Conservation (phyloP, 148 eudicot genomes). For the Polygonum aviculare region DNA sequence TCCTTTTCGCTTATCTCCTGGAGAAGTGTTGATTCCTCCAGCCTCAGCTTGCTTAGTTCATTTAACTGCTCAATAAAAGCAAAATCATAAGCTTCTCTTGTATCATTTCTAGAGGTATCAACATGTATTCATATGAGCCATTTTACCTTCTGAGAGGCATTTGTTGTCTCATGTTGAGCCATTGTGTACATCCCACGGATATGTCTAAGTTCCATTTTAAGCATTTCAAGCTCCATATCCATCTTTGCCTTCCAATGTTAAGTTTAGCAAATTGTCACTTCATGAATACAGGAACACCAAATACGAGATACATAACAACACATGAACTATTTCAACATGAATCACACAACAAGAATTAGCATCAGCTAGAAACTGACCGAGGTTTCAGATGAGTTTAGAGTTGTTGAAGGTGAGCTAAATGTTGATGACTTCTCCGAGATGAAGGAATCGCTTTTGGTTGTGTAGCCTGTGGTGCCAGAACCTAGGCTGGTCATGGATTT, state of each 20-base stretch:
- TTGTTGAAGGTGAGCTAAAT: background rate
- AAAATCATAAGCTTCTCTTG: background rate
- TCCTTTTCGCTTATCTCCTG: slow-evolving; percentile 37
- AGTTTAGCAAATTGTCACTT: background rate
- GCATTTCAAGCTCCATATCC: slow-evolving; percentile 61
- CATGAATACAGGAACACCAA: background rate
- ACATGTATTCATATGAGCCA: background rate
- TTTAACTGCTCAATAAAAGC: background rate
- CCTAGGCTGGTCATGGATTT: slow-evolving; percentile 2
- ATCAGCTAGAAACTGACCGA: background rate
- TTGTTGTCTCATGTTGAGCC: slow-evolving; percentile 64
- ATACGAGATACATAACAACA: background rate
- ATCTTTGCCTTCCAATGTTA: slow-evolving; percentile 29
- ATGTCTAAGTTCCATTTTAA: slow-evolving; percentile 72
- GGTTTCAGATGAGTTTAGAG: background rate
- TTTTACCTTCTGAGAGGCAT: slow-evolving; percentile 67
- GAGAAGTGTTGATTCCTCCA: slow-evolving; percentile 4
- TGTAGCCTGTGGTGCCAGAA: background rate
- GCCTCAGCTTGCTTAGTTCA: slow-evolving; percentile 4
- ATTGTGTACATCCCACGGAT: slow-evolving; percentile 67
- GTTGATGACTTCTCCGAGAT: background rate
- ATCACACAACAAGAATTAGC: background rate
- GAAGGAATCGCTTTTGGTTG: background rate
- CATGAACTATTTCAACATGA: background rate
- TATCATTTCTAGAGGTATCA: background rate